Base-by-base conservation (phyloP, 2,329 filamentous ascomycete genomes). In the Fusarium duplospermum region DNA sequence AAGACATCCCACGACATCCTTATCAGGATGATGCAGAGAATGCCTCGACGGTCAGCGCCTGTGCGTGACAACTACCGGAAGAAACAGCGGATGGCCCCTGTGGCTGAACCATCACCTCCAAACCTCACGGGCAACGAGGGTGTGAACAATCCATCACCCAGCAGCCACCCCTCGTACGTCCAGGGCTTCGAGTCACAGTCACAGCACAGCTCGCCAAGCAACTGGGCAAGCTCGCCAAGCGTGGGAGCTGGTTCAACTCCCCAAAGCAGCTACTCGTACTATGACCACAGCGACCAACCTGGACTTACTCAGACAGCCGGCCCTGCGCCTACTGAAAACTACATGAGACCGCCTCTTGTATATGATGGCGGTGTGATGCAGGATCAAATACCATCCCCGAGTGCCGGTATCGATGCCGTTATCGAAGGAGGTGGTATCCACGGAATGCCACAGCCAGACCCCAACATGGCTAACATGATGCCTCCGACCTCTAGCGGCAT, bases 1-100 rank as follows among this genome's bases (percentile, higher is more conserved):
- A 82, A 80, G 54, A 80, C 79, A 4, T 83, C 82, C 1, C 78
- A 83, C 29, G 78, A 82, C 20, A 80, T 84, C 13, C 76, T 84
- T 4, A 66, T 74, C 10, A 77, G 77, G 27, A 78, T 82, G 45
- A 79, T 72, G 1, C 74, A 73, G 20, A 78, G 80, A 22, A 70
- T 82, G 52, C 80, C 80, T 1, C 76, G 81, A 33, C 66, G 80
- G 13, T 78, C 78, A 4, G 54, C 61, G 16, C 42, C 64, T 6
- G 27, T 31, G 20, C 59, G 70, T 1, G 67, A 69, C 2, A 68
- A 60, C 4, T 13, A 58, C 14, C 66, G 75, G 6, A 76, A 70
- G 57, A 68, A 71, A 27, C 73, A 75, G 33, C 62, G 74, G 8
- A 20, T 66, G 11, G 40, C 50, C 3, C 29, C 50, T 10, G 58